Conservation (phyloP, 1,284 basidiomycete species). For the Veloporphyrellus conicus region DNA sequence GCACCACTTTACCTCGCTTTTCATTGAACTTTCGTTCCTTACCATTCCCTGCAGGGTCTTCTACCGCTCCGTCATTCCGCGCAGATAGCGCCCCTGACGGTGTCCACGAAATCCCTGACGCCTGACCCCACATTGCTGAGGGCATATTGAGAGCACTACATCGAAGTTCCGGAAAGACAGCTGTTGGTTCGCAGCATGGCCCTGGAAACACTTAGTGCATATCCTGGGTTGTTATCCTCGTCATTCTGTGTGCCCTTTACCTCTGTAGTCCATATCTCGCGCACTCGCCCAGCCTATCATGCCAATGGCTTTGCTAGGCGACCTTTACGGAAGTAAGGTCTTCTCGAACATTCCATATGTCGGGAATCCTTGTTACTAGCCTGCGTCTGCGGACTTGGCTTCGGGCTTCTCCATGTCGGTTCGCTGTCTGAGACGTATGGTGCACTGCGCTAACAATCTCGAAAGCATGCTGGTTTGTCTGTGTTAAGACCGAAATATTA, state of each 20-base stretch:
- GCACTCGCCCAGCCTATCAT: background rate
- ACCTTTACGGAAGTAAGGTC: slow-evolving; percentile 63
- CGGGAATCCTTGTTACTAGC: slow-evolving; percentile 65
- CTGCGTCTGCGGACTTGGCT: slow-evolving; percentile 61
- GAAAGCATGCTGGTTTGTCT: slow-evolving; percentile 34
- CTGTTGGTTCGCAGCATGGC: slow-evolving; percentile 27
- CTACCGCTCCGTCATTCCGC: background rate
- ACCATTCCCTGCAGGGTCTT: background rate
- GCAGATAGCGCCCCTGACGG: background rate
- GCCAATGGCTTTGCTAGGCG: slow-evolving; percentile 42
- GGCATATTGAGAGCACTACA: background rate
- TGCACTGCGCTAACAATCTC: background rate
- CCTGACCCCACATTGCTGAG: slow-evolving; percentile 12
- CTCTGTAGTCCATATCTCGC: slow-evolving; percentile 51
- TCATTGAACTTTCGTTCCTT: background rate
- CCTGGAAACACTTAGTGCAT: slow-evolving; percentile 48
- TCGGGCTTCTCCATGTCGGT: slow-evolving; percentile 45
- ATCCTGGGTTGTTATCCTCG: slow-evolving; percentile 55
- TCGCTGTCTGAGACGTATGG: slow-evolving; percentile 50
- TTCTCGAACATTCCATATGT: slow-evolving; percentile 55
- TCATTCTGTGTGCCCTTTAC: slow-evolving; percentile 69
- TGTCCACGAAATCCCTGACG: slow-evolving; percentile 9
- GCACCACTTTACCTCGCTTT: background rate
- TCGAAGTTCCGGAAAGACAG: no score
- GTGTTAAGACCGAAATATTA: slow-evolving; percentile 55